Conservation (phyloP, 129 eudicot species). For the Helianthus tuberosus region DNA sequence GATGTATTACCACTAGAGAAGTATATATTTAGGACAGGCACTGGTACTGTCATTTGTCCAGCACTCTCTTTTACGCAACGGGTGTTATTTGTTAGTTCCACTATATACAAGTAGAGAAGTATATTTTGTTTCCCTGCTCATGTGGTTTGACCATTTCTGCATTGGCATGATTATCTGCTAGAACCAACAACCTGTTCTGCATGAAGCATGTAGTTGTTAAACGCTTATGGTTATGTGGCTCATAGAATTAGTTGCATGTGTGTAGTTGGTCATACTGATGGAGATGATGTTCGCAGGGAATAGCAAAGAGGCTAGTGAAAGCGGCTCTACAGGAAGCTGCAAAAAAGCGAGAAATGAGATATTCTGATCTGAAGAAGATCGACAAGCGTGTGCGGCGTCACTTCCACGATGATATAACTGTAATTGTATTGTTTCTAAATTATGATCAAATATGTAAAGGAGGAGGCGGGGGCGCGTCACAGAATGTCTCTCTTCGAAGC, state of each 20-base stretch:
- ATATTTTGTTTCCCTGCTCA: too few relatives aligned
- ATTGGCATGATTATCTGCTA: too few relatives aligned
- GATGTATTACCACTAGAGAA: not conserved
- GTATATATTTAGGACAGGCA: too few relatives aligned
- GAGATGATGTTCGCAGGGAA: constrained; percentile 43
- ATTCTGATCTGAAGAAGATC: constrained; percentile 62
- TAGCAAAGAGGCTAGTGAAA: constrained; percentile 68
- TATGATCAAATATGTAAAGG: constrained; percentile 58
- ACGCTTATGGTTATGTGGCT: too few relatives aligned
- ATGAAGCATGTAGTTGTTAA: too few relatives aligned
- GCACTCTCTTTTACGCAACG: too few relatives aligned
- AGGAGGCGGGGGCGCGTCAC: constrained; percentile 14
- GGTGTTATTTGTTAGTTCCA: too few relatives aligned
- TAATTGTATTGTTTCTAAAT: constrained; percentile 59
- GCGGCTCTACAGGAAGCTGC: constrained; percentile 75
- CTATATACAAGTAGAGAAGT: too few relatives aligned
- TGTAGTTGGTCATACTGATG: too few relatives aligned
- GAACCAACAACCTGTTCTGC: too few relatives aligned
- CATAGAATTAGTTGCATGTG: not conserved
- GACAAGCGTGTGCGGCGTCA: constrained; percentile 70
- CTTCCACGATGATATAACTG: constrained; percentile 75
- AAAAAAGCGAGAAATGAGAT: constrained; percentile 66
- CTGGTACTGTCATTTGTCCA: too few relatives aligned
- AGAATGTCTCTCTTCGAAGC: constrained; percentile 55
- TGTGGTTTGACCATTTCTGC: too few relatives aligned